Conservation (phyloP, 2,329 filamentous ascomycete genomes). For the Exophiala xenobiotica region DNA sequence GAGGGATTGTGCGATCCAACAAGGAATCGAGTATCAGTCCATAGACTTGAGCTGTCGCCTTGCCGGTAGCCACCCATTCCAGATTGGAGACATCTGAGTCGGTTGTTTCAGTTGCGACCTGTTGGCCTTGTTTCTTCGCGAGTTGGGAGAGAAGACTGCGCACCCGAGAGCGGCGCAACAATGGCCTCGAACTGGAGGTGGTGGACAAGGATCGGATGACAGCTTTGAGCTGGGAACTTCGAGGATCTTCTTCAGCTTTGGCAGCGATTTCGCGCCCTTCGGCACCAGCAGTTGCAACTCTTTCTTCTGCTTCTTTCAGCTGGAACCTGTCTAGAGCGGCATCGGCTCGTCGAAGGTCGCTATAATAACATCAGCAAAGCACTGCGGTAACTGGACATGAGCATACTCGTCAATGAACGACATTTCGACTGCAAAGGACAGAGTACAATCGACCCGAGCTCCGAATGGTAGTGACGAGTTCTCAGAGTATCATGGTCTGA, state of each 20-base stretch:
- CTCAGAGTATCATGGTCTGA: neutral
- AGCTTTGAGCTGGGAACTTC: slow-evolving; percentile 54
- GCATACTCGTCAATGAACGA: slow-evolving; percentile 24
- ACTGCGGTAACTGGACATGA: neutral
- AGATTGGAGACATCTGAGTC: slow-evolving; percentile 60
- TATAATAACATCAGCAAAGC: slow-evolving; percentile 31
- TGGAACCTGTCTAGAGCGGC: slow-evolving; percentile 59
- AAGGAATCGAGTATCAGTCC: slow-evolving; percentile 47
- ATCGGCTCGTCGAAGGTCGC: slow-evolving; percentile 59
- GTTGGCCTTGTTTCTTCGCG: slow-evolving; percentile 33
- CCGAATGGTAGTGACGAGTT: neutral
- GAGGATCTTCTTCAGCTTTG: slow-evolving; percentile 21
- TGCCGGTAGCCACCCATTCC: slow-evolving; percentile 87
- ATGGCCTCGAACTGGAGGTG: slow-evolving; percentile 61
- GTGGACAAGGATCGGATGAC: slow-evolving; percentile 72
- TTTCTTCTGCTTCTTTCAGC: slow-evolving; percentile 38
- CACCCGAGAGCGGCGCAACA: slow-evolving; percentile 63
- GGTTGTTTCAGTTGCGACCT: slow-evolving; percentile 30
- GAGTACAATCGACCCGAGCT: neutral
- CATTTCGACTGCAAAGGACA: slow-evolving; percentile 10
- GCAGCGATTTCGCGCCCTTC: slow-evolving; percentile 12
- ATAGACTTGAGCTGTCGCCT: slow-evolving; percentile 88
- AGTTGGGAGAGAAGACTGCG: slow-evolving; percentile 63
- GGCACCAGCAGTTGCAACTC: slow-evolving; percentile 10
- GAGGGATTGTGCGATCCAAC: slow-evolving; percentile 42